A percentile compares a stretch with the other conserved stretches of the same genome.
phyloP scores from a whole-genome alignment of 495 filamentous ascomycete species.

The Amphirosellinia nigrospora region DNA sequence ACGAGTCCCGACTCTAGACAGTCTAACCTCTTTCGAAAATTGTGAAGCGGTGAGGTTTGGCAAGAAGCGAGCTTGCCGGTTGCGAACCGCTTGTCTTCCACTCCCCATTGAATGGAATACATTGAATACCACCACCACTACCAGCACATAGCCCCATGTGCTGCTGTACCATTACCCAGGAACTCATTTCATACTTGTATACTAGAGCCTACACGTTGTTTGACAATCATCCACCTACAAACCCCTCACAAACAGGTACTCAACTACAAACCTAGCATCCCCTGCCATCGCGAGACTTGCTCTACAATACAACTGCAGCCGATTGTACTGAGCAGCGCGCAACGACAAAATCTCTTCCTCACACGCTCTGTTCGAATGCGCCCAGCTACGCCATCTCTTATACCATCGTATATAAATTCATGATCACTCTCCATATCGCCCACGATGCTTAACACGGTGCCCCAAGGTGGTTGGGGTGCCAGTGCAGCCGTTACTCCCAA shows the following conservation, averaged over 20 bases:
- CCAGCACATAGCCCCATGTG: not conserved
- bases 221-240: not conserved
- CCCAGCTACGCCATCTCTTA: not conserved
- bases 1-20: not conserved
- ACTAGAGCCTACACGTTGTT: not conserved
- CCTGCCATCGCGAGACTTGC: not conserved
- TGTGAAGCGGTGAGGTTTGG: constrained; percentile 3
- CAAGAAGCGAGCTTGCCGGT: constrained; percentile 23
- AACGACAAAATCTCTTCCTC: not conserved
- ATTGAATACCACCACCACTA: not conserved
- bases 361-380: not conserved
- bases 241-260: not conserved
- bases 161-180: not conserved
- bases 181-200: not conserved
- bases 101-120: not conserved
- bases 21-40: constrained; percentile 5
- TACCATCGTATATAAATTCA: not conserved
- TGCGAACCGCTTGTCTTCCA: constrained; percentile 20
- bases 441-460: constrained; percentile 38
- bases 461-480: constrained; percentile 37
- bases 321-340: not conserved
- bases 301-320: not conserved
- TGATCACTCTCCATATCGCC: constrained; percentile 15
- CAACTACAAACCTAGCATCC: not conserved
- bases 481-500: constrained; percentile 31